Evolutionary conservation across 805 yeast genomes (phyloP).

Genomic region (Nadsonia fulvescens): DNA sequence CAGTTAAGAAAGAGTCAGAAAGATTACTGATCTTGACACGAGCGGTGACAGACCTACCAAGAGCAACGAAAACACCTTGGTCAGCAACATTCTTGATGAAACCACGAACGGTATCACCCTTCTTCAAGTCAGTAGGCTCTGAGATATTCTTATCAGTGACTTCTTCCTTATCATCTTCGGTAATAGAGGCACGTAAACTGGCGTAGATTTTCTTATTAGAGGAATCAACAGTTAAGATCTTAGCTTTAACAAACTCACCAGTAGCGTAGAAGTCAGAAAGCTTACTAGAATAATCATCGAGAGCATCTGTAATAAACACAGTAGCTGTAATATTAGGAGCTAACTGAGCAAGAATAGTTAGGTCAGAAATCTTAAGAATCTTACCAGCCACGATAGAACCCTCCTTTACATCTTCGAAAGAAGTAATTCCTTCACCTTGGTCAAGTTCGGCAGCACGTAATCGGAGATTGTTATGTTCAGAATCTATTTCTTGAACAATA

Average conservation of each 20-base stretch:
- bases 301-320: conserved; percentile 9
- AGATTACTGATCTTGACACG: conserved; percentile 67
- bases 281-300: conserved; percentile 11
- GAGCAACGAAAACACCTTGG: conserved; percentile 56
- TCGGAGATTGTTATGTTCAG: too few relatives aligned
- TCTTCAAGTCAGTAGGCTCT: conserved; percentile 33
- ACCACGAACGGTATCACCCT: conserved; percentile 69
- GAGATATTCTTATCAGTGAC: conserved; percentile 35
- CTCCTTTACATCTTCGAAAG: conserved; percentile 4
- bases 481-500: conserved; percentile 34
- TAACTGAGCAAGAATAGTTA: conserved; percentile 10
- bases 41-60: conserved; percentile 56
- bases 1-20: conserved; percentile 64
- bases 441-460: too few relatives aligned
- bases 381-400: conserved; percentile 9
- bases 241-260: conserved; percentile 11
- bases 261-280: conserved; percentile 6
- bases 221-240: conserved; percentile 23
- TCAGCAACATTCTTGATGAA: conserved; percentile 57
- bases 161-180: conserved; percentile 20
- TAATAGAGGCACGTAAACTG: conserved; percentile 33
- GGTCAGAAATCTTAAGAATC: conserved; percentile 21
- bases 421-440: conserved; percentile 12
- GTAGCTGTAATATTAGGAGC: conserved; percentile 17
- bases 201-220: conserved; percentile 39